phyloP scores from a whole-genome alignment of 179 eudicot species.

The Drosera spatulata region DNA sequence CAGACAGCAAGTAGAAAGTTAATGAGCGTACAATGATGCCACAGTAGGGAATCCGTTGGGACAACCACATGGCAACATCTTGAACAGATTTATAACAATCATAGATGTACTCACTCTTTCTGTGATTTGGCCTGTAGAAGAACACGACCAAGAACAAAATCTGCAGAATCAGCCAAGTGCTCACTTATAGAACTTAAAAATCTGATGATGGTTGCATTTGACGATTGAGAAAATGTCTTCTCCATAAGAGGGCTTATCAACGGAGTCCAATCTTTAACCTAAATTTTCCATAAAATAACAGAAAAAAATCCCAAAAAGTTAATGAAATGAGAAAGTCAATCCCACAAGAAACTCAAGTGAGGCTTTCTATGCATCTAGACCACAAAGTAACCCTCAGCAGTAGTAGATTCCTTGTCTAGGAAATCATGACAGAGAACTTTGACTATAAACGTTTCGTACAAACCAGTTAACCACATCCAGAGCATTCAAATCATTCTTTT shows the following conservation, averaged over 20 bases:
- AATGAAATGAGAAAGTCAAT: neutral
- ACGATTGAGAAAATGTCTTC: conserved; percentile 69
- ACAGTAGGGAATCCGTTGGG: no score
- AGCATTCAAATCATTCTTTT: no score
- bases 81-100: neutral
- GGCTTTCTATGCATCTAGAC: no score
- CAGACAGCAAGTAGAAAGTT: no score
- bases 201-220: conserved; percentile 59
- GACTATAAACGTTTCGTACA: no score
- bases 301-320: neutral
- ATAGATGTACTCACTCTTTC: conserved; percentile 32
- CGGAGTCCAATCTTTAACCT: conserved; percentile 65
- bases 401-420: no score
- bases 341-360: no score
- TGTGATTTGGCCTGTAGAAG: conserved; percentile 29
- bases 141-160: conserved; percentile 42
- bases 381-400: no score
- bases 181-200: conserved; percentile 57
- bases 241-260: conserved; percentile 54
- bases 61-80: neutral
- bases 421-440: no score
- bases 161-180: conserved; percentile 47
- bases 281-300: neutral
- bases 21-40: no score
- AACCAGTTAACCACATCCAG: no score